phyloP scores from a whole-genome alignment of 1,139 yeast genomes.

The Saccharomycopsis crataegensis region DNA sequence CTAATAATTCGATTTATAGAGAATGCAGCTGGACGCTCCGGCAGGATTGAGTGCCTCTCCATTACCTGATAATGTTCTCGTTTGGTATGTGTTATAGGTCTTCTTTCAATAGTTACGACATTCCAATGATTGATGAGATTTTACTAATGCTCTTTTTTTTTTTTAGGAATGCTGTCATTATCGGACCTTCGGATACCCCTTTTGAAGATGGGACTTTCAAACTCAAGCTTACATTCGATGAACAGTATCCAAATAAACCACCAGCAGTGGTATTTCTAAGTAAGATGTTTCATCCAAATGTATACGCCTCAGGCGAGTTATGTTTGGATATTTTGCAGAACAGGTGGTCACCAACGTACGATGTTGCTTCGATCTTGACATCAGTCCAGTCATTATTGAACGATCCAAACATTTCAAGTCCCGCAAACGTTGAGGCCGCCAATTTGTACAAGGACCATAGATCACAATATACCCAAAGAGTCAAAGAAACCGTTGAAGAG shows the following conservation, averaged over 20 bases:
- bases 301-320: conserved; percentile 89
- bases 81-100: conserved; percentile 40
- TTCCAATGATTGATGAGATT: not conserved
- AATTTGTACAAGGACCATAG: conserved; percentile 91
- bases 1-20: conserved; percentile 30
- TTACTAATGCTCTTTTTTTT: not conserved
- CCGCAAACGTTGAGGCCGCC: conserved; percentile 98
- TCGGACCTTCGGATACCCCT: conserved; percentile 97
- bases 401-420: conserved; percentile 94
- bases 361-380: conserved; percentile 93
- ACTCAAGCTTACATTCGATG: conserved; percentile 81
- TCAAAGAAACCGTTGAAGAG: conserved; percentile 86
- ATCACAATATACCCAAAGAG: conserved; percentile 84
- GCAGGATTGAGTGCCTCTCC: conserved; percentile 98
- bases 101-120: not conserved
- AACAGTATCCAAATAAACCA: conserved; percentile 96
- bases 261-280: conserved; percentile 86
- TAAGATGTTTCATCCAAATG: conserved; percentile 98
- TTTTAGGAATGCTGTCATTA: conserved; percentile 80
- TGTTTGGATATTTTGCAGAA: conserved; percentile 94
- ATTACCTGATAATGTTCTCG: conserved; percentile 93
- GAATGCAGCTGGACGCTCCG: conserved; percentile 98
- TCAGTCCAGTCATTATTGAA: conserved; percentile 76
- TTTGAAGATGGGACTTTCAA: conserved; percentile 97
- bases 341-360: conserved; percentile 98